Evolutionary conservation across 23 red algal genomes (phyloP).

Genomic region (Pyropia haitanensis): DNA sequence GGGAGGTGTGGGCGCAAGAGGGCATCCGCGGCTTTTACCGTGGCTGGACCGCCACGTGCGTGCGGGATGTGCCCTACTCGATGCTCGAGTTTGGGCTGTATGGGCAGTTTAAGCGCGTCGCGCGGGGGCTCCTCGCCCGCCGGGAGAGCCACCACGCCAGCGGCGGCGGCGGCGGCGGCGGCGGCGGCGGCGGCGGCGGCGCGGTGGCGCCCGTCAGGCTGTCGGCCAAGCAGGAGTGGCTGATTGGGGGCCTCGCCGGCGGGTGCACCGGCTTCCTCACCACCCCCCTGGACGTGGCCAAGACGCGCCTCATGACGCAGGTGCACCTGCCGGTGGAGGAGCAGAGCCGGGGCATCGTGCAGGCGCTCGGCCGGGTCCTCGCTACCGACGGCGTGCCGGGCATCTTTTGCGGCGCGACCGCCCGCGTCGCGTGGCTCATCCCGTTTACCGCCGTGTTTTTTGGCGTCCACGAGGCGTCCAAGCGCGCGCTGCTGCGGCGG

Average conservation of each 20-base stretch:
- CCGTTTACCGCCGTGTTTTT: constrained; percentile 97
- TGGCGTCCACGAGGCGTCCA: constrained; percentile 79
- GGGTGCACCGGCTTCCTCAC: constrained; percentile 87
- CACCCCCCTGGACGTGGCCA: constrained; percentile 93
- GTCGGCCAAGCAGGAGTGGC: constrained; percentile 54
- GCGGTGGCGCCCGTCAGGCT: not conserved
- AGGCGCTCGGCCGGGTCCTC: constrained; percentile 34
- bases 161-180: too few species aligned
- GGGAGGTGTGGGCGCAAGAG: constrained; percentile 36
- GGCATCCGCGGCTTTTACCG: constrained; percentile 61
- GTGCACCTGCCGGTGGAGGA: not conserved
- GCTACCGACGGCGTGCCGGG: constrained; percentile 52
- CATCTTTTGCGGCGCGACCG: constrained; percentile 67
- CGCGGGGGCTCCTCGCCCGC: constrained; percentile 10
- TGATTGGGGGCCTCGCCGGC: constrained; percentile 78
- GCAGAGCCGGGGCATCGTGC: constrained; percentile 41
- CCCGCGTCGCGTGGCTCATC: constrained; percentile 81
- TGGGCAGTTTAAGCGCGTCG: constrained; percentile 63
- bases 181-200: too few species aligned
- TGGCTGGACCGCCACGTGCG: constrained; percentile 70
- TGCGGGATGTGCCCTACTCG: constrained; percentile 94
- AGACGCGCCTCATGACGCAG: constrained; percentile 92
- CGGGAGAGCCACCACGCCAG: not conserved
- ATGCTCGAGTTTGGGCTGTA: constrained; percentile 96
- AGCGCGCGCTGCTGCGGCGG: constrained; percentile 64